Evolutionary conservation across 2,329 filamentous ascomycete species (phyloP).

Genomic region (Neofusicoccum ribis): DNA sequence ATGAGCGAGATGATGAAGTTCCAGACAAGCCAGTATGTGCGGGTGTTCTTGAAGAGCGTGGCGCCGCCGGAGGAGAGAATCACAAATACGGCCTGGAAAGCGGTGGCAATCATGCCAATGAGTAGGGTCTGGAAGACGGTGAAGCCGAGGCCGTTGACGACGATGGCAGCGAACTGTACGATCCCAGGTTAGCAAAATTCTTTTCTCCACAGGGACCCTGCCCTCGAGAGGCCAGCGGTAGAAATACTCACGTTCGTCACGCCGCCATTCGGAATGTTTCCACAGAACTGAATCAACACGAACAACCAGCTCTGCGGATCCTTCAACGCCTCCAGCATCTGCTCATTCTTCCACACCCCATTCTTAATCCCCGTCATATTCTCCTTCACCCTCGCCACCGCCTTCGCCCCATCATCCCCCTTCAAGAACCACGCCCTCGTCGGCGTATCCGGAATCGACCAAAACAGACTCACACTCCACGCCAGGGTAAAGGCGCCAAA

Average conservation of each 20-base stretch:
- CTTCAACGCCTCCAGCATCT: constrained; percentile 41
- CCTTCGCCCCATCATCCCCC: constrained; percentile 30
- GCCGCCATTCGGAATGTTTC: constrained; percentile 14
- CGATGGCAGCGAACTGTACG: constrained; percentile 18
- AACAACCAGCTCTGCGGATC: constrained; percentile 20
- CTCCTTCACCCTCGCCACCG: constrained; percentile 29
- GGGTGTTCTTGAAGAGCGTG: constrained; percentile 15
- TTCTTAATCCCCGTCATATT: constrained; percentile 22
- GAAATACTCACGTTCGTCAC: background rate
- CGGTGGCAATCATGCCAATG: constrained; percentile 24
- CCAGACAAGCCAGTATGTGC: constrained; percentile 24
- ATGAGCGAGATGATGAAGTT: constrained; percentile 25
- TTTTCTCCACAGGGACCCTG: too few relatives aligned
- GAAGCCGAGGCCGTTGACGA: constrained; percentile 21
- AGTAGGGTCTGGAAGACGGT: constrained; percentile 18
- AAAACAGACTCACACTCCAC: constrained; percentile 28
- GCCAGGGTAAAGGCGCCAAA: constrained; percentile 22
- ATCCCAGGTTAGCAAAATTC: too few relatives aligned
- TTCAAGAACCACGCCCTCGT: background rate
- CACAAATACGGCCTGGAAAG: constrained; percentile 22
- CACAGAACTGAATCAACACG: constrained; percentile 15
- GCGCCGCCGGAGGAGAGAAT: constrained; percentile 11
- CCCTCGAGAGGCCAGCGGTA: background rate
- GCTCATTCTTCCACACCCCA: constrained; percentile 37
- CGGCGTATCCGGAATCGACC: constrained; percentile 4